Conservation (phyloP, 306 rosid species). For the Dryas octopetala region DNA sequence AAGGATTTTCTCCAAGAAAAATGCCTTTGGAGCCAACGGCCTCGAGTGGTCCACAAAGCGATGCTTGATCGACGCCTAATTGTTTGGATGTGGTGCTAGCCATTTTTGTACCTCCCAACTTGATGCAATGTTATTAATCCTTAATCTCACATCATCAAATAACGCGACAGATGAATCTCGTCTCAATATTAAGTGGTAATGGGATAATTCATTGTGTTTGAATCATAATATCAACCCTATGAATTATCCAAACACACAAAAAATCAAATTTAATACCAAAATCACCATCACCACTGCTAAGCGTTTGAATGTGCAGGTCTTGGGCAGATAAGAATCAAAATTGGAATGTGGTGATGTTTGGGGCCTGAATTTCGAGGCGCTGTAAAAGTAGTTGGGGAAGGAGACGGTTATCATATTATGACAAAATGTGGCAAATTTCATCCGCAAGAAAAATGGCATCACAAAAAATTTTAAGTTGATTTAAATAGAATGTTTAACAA, state of each 20-base stretch:
- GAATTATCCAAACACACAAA: neutral
- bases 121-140: too few species aligned
- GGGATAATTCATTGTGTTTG: constrained; percentile 1
- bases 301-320: neutral
- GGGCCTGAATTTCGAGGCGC: neutral
- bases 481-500: too few species aligned
- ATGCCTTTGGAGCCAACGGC: constrained; percentile 25
- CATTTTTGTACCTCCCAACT: too few species aligned
- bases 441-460: neutral
- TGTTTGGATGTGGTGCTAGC: too few species aligned
- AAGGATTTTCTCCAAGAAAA: constrained; percentile 40
- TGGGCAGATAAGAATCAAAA: neutral
- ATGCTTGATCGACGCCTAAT: too few species aligned
- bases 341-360: neutral
- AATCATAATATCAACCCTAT: neutral
- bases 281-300: neutral
- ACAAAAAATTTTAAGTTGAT: too few species aligned
- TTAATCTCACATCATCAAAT: too few species aligned
- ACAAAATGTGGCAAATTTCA: neutral
- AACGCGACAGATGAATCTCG: too few species aligned
- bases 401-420: neutral
- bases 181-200: neutral
- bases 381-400: neutral
- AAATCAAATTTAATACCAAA: neutral
- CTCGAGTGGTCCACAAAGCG: neutral